Evolutionary conservation across 768 basidiomycete species (phyloP), one percentile per base, ranked within the genome.

Genomic region (Obba rivulosa): DNA sequence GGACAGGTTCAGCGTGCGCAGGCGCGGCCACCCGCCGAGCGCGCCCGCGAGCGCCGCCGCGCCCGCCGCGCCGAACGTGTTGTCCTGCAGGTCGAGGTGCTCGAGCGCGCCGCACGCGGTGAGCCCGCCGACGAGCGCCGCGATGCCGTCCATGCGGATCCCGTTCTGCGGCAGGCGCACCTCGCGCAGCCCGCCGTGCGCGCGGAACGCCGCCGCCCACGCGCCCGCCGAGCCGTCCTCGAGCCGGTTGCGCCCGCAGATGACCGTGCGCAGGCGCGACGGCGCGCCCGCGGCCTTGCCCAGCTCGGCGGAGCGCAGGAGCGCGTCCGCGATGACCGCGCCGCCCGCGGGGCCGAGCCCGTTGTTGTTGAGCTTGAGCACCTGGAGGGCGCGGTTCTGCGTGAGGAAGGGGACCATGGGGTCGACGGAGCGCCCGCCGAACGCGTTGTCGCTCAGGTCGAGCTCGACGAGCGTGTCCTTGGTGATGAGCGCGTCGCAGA

Each of bases 101-200:
- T 81, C 73, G 44, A 99, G 71, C 36, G 73, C 69, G 2, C 74
- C 69, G 63, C 85, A 87, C 48, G 82, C 73, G 11, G 80, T 65
- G 25, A 99, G 66, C 3, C 93, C 95, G 20, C 66, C 62, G 4
- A 90, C 88, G 20, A 99, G 79, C 10, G 80, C 78, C 8, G 76
- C 77, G 60, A 95, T 87, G 3, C 96, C 96, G 49, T 85, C 85
- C 83, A 90, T 90, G 54, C 92, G 77, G 58, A 99, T 97, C 4
- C 95, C 96, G 61, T 99, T 97, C 73, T 98, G 94, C n/a, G 90
- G 88, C 83, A 98, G 85, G 49, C 88, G 79, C 24, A 98, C 85
- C 55, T 96, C 91, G 45, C 73, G 73, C 25, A 99, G 77, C 5
- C 81, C 81, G 7, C 79, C 83, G 61, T 96, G 92, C 34, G 80